Conservation (phyloP, 441 rosid species). For the Populus hybrid region DNA sequence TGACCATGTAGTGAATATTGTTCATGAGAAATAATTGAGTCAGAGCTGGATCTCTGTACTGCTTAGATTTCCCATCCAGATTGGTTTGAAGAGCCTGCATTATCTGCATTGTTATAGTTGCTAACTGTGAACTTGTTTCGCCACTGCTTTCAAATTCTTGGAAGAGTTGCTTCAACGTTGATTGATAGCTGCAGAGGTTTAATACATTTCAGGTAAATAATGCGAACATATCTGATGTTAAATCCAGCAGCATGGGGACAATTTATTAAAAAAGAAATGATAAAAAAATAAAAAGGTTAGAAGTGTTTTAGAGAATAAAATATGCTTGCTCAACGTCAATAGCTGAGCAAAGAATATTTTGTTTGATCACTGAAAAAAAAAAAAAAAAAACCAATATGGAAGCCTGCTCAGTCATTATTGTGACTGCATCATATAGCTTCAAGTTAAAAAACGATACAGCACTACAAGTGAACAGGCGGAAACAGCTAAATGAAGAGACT, state of each 20-base stretch:
- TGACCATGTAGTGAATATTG: slow-evolving; percentile 92
- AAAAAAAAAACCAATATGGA: no score
- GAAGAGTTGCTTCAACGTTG: slow-evolving; percentile 92
- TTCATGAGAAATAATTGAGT: slow-evolving; percentile 54
- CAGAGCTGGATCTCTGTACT: slow-evolving; percentile 85
- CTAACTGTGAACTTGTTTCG: slow-evolving; percentile 68
- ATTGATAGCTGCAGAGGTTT: slow-evolving; percentile 70
- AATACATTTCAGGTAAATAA: slow-evolving; percentile 16
- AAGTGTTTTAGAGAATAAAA: background rate
- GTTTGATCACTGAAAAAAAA: background rate
- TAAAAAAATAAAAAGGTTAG: background rate
- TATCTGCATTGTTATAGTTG: slow-evolving; percentile 84
- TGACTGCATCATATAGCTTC: background rate
- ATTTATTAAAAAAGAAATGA: background rate
- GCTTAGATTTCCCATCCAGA: slow-evolving; percentile 43
- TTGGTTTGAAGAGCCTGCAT: slow-evolving; percentile 97
- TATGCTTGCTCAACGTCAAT: background rate
- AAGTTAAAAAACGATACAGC: background rate
- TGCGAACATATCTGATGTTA: background rate
- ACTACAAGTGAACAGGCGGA: background rate
- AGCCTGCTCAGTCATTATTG: background rate
- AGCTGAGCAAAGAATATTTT: background rate
- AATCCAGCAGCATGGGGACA: background rate
- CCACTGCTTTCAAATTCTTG: slow-evolving; percentile 77
- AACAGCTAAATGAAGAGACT: background rate